phyloP scores from a whole-genome alignment of 768 basidiomycete species.

The Hygrophorus russula region DNA sequence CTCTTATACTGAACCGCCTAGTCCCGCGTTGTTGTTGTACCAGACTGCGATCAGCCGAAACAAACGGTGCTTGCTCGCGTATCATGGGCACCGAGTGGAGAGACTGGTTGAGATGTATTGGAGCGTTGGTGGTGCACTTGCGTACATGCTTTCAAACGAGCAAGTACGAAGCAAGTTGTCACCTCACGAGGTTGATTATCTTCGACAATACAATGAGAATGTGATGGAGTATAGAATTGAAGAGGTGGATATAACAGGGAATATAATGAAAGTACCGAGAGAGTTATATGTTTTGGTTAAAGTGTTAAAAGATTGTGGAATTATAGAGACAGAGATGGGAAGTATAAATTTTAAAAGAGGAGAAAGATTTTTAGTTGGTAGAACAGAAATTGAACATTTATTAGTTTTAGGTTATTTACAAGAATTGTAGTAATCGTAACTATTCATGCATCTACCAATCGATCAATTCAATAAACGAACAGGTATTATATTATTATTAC shows the following conservation, averaged over 20 bases:
- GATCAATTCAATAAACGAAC: too few species aligned
- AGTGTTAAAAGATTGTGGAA: constrained; percentile 81
- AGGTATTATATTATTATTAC: too few species aligned
- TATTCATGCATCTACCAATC: too few species aligned
- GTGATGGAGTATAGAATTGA: constrained; percentile 79
- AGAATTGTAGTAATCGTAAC: constrained; percentile 52
- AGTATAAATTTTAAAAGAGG: constrained; percentile 86
- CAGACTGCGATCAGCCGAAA: constrained; percentile 87
- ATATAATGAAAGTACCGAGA: constrained; percentile 74
- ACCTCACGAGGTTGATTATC: constrained; percentile 75
- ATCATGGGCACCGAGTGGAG: constrained; percentile 80
- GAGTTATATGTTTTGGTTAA: constrained; percentile 84
- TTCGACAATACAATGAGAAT: constrained; percentile 69
- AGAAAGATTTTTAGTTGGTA: constrained; percentile 78
- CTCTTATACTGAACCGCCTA: constrained; percentile 22
- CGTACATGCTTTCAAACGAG: constrained; percentile 59
- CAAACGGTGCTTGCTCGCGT: constrained; percentile 92
- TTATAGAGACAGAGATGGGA: constrained; percentile 86
- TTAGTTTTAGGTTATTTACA: constrained; percentile 91
- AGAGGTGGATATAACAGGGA: constrained; percentile 79
- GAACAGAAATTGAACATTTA: constrained; percentile 87
- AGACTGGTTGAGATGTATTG: constrained; percentile 84
- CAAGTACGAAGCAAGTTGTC: constrained; percentile 66
- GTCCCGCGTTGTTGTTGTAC: constrained; percentile 66
- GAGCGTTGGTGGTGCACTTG: constrained; percentile 77